Evolutionary conservation across 2,329 filamentous ascomycete species (phyloP).

Genomic region (Aspergillus udagawae): DNA sequence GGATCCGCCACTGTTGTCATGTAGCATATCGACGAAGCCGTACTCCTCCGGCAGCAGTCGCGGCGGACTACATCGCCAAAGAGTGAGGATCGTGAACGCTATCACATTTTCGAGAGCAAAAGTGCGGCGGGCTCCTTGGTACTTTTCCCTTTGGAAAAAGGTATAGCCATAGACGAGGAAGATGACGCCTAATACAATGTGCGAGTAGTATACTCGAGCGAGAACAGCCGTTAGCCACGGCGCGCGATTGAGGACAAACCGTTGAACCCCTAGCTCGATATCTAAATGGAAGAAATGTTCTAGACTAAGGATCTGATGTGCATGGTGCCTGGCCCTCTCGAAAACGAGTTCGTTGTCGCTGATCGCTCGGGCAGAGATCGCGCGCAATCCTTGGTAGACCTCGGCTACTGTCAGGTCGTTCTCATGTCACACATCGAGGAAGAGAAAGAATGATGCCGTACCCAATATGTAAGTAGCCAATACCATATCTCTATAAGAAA

Average conservation of each 20-base stretch:
- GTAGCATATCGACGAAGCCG: slow-evolving; percentile 47
- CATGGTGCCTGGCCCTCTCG: slow-evolving; percentile 37
- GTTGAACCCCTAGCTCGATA: slow-evolving; percentile 41
- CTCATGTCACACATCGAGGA: not conserved
- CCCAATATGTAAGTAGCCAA: slow-evolving; percentile 32
- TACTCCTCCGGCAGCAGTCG: slow-evolving; percentile 43
- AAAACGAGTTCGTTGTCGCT: slow-evolving; percentile 38
- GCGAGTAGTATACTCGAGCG: slow-evolving; percentile 45
- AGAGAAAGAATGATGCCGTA: slow-evolving; percentile 7
- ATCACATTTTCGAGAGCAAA: slow-evolving; percentile 48
- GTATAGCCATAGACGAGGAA: slow-evolving; percentile 50
- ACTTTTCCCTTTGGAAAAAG: slow-evolving; percentile 38
- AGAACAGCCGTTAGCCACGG: slow-evolving; percentile 39
- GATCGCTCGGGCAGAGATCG: slow-evolving; percentile 42
- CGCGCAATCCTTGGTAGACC: slow-evolving; percentile 45
- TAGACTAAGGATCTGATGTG: slow-evolving; percentile 38
- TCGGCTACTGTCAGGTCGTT: slow-evolving; percentile 2
- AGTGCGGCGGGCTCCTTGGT: slow-evolving; percentile 44
- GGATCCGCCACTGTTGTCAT: slow-evolving; percentile 22
- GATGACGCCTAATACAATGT: slow-evolving; percentile 44
- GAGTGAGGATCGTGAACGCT: slow-evolving; percentile 46
- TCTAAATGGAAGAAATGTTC: slow-evolving; percentile 38
- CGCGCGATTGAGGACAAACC: slow-evolving; percentile 34
- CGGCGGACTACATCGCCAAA: slow-evolving; percentile 49
- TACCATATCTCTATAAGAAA: slow-evolving; percentile 33